These are phyloP conservation scores for Sclerotinia subarctica DNA, from an alignment of 2,329 filamentous ascomycete genomes.

Conservation along the genomic window DNA sequence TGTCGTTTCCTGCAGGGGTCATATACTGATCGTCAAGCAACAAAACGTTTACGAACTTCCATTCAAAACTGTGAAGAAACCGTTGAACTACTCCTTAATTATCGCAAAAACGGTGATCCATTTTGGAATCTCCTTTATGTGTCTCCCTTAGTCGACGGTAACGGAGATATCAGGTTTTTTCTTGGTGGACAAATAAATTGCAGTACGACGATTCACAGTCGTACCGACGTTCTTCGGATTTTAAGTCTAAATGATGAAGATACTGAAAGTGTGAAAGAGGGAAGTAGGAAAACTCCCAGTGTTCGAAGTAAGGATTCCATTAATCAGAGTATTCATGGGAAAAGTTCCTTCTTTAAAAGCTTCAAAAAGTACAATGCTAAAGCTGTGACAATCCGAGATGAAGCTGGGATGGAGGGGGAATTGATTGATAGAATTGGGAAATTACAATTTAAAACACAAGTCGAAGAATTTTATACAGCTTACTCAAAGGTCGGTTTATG, in stretches of 20 bases:
- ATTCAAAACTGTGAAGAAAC: constrained; percentile 45
- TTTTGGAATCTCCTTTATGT: constrained; percentile 58
- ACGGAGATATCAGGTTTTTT: constrained; percentile 50
- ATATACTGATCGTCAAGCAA: constrained; percentile 44
- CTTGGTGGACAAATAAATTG: constrained; percentile 58
- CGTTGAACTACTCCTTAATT: constrained; percentile 51
- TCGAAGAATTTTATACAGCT: constrained; percentile 44
- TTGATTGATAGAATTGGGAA: constrained; percentile 41
- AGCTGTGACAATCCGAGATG: constrained; percentile 23
- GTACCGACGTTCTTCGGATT: constrained; percentile 50
- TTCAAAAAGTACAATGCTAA: constrained; percentile 31
- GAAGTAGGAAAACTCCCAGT: constrained; percentile 24
- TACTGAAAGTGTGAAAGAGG: constrained; percentile 32
- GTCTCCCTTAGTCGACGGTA: constrained; percentile 49
- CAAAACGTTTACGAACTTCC: constrained; percentile 44
- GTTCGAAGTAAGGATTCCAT: constrained; percentile 14
- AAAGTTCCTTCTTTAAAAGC: constrained; percentile 33
- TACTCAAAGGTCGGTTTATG: constrained; percentile 43
- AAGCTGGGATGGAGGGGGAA: constrained; percentile 44
- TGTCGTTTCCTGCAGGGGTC: constrained; percentile 50
- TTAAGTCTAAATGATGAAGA: constrained; percentile 43
- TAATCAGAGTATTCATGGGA: constrained; percentile 12
- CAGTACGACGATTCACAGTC: constrained; percentile 50
- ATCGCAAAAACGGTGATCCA: constrained; percentile 49
- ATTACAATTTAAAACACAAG: constrained; percentile 41